These are phyloP conservation scores for Xylaria sp. DNA, from an alignment of 2,329 filamentous ascomycete species.

Conservation along the genomic window DNA sequence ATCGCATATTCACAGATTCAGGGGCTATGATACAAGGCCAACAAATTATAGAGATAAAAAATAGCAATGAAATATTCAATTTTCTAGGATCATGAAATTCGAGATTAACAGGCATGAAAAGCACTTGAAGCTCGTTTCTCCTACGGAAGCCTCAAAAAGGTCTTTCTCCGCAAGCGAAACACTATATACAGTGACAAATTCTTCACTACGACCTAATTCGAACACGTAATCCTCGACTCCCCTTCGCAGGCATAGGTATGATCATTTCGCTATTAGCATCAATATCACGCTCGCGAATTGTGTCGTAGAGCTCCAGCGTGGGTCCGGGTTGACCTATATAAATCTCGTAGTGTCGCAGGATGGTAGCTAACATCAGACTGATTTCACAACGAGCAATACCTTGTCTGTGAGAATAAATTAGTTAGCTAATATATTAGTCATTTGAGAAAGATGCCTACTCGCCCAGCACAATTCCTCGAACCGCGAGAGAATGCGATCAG, in stretches of 20 bases:
- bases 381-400: constrained; percentile 40
- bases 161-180: too few relatives aligned
- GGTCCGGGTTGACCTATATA: constrained; percentile 39
- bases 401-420: constrained; percentile 1
- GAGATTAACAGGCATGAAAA: not conserved
- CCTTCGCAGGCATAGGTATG: constrained; percentile 40
- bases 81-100: too few relatives aligned
- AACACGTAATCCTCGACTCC: constrained; percentile 39
- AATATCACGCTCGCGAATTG: constrained; percentile 39
- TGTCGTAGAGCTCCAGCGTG: constrained; percentile 42
- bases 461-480: constrained; percentile 13
- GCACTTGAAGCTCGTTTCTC: not conserved
- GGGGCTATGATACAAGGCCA: too few relatives aligned
- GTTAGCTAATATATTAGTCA: not conserved
- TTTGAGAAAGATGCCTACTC: not conserved
- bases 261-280: constrained; percentile 39
- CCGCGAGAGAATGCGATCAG: constrained; percentile 11
- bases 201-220: not conserved
- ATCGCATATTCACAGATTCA: too few relatives aligned
- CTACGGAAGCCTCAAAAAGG: too few relatives aligned
- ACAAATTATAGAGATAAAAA: too few relatives aligned
- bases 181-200: too few relatives aligned
- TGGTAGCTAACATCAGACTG: constrained; percentile 36
- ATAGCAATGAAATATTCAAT: too few relatives aligned
- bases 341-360: constrained; percentile 39